Base-by-base conservation (phyloP, 345 rosid genomes). In the Ailanthus altissimus region DNA sequence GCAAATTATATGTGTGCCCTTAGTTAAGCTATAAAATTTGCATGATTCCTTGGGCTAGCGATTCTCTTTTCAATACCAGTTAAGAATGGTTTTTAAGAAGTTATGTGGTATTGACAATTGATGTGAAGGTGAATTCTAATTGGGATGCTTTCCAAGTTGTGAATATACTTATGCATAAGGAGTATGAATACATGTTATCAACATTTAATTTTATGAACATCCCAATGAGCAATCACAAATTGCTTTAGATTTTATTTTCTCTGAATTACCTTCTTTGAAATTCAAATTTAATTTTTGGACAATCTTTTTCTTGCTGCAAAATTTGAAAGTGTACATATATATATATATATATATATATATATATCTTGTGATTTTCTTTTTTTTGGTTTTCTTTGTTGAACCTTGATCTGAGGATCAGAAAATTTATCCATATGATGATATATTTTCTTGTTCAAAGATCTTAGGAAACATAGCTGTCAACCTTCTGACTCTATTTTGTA, bases 401-500 rank as follows among this genome's bases (percentile, higher is more conserved):
- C 38, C 38, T 32, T 32, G 38, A 32, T 32, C 1, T 32, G 38
- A 32, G 38, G 38, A 32, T 32, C 38, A 1, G 38, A 32, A 32
- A 32, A 32, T 32, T 32, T 1, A 32, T 32, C 38, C 38, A 32
- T 32, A 3, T 3, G 2, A 32, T 16, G 4, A 50, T 18, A 13
- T 51, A 0, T 26, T 28, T 9, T 18, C 13, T 72, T 3, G 38
- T n/a, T 66, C 9, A 11, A 32, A 53, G 36, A 53, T 72, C 42
- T 72, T 63, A 25, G 16, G 38, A 14, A 75, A 21, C 23, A 53
- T 16, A 4, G 16, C 58, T 46, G 4, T 7, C 59, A 38, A 45
- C 38, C 20, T 79, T 51, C 45, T 74, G 72, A 74, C 70, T 70
- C 12, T 66, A 26, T 58, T 54, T 53, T 80, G 51, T 77, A 23